These are phyloP conservation scores for Brassica nigra DNA, from an alignment of 345 rosid genomes.

Conservation along the genomic window DNA sequence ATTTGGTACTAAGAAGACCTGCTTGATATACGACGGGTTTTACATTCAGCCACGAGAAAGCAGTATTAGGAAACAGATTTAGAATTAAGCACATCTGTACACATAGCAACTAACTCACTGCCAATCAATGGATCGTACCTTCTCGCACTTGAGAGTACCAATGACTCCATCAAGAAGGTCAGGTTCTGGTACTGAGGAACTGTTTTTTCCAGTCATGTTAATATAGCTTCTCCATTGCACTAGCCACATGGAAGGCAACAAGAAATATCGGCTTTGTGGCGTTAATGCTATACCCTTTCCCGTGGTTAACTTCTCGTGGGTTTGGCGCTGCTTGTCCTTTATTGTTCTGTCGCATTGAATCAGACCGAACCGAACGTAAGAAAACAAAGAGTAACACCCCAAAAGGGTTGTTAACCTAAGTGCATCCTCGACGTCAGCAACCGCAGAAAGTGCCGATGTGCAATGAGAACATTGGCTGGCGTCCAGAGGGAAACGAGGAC, in stretches of 20 bases:
- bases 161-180: constrained; percentile 62
- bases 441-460: constrained; percentile 77
- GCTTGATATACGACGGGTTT: constrained; percentile 10
- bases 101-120: constrained; percentile 19
- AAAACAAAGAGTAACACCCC: constrained; percentile 15
- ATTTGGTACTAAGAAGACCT: constrained; percentile 6
- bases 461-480: constrained; percentile 70
- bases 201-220: constrained; percentile 65
- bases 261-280: constrained; percentile 59
- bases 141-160: constrained; percentile 71
- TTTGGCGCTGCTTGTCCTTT: constrained; percentile 77
- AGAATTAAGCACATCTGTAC: too few species aligned
- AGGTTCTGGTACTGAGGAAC: constrained; percentile 61
- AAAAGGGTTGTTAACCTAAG: constrained; percentile 61
- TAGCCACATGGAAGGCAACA: constrained; percentile 28
- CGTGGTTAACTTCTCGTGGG: constrained; percentile 76
- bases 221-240: constrained; percentile 76
- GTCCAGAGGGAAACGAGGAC: constrained; percentile 59
- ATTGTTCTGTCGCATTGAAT: constrained; percentile 69
- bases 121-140: constrained; percentile 50
- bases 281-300: constrained; percentile 65
- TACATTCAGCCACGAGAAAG: background rate
- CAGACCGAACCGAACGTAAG: constrained; percentile 43
- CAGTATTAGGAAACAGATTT: background rate
- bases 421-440: constrained; percentile 81